Conservation (phyloP, 495 filamentous ascomycete species). For the Friedmanniomyces endolithicus region DNA sequence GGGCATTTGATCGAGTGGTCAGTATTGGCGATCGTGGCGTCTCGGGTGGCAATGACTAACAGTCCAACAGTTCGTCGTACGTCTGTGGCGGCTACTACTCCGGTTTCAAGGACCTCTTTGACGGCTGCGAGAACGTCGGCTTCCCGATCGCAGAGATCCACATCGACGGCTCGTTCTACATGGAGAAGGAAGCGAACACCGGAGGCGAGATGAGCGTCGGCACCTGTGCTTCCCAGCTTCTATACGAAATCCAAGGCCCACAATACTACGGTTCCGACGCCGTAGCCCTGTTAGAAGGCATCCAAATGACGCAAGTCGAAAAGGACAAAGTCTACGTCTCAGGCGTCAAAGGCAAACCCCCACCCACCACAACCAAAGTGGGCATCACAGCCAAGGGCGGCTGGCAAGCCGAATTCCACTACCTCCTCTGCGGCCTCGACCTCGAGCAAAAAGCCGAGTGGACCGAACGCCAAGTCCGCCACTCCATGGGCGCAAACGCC, state of each 20-base stretch:
- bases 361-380: slow-evolving; percentile 30
- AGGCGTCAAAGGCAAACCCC: slow-evolving; percentile 29
- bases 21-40: not conserved
- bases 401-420: slow-evolving; percentile 24
- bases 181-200: slow-evolving; percentile 22
- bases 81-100: slow-evolving; percentile 45
- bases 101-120: slow-evolving; percentile 26
- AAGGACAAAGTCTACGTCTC: slow-evolving; percentile 29
- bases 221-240: slow-evolving; percentile 34
- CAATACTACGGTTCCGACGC: slow-evolving; percentile 29
- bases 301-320: slow-evolving; percentile 27
- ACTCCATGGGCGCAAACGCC: slow-evolving; percentile 11
- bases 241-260: slow-evolving; percentile 29
- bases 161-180: slow-evolving; percentile 16
- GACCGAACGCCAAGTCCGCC: slow-evolving; percentile 32
- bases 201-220: slow-evolving; percentile 34
- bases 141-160: slow-evolving; percentile 25
- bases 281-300: slow-evolving; percentile 25
- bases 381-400: slow-evolving; percentile 23
- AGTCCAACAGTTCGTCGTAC: slow-evolving; percentile 44
- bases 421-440: slow-evolving; percentile 22
- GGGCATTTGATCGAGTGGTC: slow-evolving; percentile 27
- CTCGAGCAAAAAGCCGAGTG: slow-evolving; percentile 30
- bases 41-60: slow-evolving; percentile 34
- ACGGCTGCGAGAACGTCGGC: slow-evolving; percentile 21